Evolutionary conservation across 345 rosid genomes (phyloP).

Genomic region (Laguncularia racemosa): DNA sequence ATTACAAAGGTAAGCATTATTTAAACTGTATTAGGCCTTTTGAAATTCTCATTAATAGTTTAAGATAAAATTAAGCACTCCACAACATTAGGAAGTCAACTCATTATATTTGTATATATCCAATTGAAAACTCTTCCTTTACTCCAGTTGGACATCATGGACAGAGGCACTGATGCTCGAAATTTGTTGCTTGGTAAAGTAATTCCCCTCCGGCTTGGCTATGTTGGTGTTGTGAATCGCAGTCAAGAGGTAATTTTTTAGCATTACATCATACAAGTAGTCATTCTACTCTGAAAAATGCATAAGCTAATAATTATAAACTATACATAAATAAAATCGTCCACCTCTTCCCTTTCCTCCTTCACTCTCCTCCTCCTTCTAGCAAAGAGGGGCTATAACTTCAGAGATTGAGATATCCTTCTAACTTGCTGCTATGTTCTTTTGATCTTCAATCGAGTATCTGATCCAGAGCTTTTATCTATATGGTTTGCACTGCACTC

Average conservation of each 20-base stretch:
- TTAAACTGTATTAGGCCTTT: constrained; percentile 2
- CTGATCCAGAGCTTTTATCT: no score
- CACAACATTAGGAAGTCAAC: no score
- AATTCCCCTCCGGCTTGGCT: constrained; percentile 86
- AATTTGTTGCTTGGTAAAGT: constrained; percentile 86
- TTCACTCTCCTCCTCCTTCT: no score
- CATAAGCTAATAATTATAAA: background rate
- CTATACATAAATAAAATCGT: no score
- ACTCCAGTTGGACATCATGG: constrained; percentile 92
- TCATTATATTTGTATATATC: background rate
- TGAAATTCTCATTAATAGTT: background rate
- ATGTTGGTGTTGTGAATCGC: constrained; percentile 91
- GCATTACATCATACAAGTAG: background rate
- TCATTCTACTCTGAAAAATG: background rate
- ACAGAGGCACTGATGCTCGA: constrained; percentile 97
- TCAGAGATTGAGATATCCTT: no score
- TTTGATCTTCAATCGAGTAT: no score
- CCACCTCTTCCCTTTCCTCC: no score
- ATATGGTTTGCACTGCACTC: no score
- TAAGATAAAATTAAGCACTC: no score
- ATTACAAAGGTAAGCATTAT: constrained; percentile 65
- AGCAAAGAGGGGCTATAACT: no score
- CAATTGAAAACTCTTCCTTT: constrained; percentile 5
- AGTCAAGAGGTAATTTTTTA: constrained; percentile 71
- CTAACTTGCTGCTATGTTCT: no score